Conservation (phyloP, 129 eudicot species). For the Erigeron canadensis region DNA sequence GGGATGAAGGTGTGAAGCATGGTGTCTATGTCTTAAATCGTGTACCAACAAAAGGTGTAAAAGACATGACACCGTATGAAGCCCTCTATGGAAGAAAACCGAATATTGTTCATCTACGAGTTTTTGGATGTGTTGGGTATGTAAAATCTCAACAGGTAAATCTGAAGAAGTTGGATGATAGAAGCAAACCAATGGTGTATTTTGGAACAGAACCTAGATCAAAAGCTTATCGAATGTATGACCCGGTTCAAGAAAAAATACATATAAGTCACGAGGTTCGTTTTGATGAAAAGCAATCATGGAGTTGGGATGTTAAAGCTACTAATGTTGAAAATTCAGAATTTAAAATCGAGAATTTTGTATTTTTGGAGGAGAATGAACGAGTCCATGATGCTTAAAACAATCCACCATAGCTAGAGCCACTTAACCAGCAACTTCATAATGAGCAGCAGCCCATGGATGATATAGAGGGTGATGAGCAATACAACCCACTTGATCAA, state of each 20-base stretch:
- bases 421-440: no score
- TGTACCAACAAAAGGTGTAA: not conserved
- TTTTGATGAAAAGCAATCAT: not conserved
- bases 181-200: not conserved
- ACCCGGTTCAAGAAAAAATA: not conserved
- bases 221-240: not conserved
- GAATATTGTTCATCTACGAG: not conserved
- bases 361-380: no score
- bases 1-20: not conserved
- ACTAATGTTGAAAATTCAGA: no score
- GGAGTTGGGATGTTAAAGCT: not conserved
- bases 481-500: no score
- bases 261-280: not conserved
- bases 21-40: not conserved
- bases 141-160: not conserved
- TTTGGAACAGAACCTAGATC: not conserved
- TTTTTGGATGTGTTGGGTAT: not conserved
- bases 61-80: not conserved
- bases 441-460: no score
- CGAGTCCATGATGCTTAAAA: no score
- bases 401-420: not conserved
- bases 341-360: no score
- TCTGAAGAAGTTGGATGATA: not conserved
- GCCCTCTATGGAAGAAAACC: not conserved
- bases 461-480: no score